Base-by-base conservation (phyloP, 2,329 filamentous ascomycete genomes). In the Alternaria burnsii region DNA sequence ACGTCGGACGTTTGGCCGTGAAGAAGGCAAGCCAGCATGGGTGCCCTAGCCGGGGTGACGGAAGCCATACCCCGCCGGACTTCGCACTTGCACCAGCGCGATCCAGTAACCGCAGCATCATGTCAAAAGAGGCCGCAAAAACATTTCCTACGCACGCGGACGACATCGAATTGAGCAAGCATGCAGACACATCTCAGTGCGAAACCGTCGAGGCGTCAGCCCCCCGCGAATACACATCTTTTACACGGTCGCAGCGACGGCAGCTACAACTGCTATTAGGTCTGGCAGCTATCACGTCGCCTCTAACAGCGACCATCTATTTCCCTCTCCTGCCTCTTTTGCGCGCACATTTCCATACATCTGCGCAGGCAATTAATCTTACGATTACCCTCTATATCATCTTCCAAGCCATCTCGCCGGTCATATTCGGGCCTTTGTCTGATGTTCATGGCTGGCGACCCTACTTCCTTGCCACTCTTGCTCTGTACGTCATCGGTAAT, bases 1-100 rank as follows among this genome's bases (percentile, higher is more conserved):
- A 58, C 24, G 12, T 46, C 40, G 38, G 55, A 11, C 36, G 44
- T 38, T 54, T 54, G 16, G 28, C 55, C 28, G 50, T 12, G 44
- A 3, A 14, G 26, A 28, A 24, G 26, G 26, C 26, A 28, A 8
- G 26, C 26, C 26, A 11, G 22, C 1, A 20, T 14, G 30, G 42
- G 32, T 16, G 41, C 18, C 41, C 14, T 28, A 24, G 42, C 41
- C 14, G 16, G 32, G n/a, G 18, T 9, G 32, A 11, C 40, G 40
- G 34, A 44, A 43, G 51, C 40, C 5, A 36, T 50, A 50, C 46
- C 46, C 46, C 20, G 20, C 46, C 9, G 11, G 10, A 38, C 46
- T 18, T 36, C 46, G 30, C 9, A 38, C 34, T 38, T 38, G 46
- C 30, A 48, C 46, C 30, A 36, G 30, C 30, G 14, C 46, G 18